Evolutionary conservation across 2,329 filamentous ascomycete genomes (phyloP).

Genomic region (Ilyonectria mors-panacis): DNA sequence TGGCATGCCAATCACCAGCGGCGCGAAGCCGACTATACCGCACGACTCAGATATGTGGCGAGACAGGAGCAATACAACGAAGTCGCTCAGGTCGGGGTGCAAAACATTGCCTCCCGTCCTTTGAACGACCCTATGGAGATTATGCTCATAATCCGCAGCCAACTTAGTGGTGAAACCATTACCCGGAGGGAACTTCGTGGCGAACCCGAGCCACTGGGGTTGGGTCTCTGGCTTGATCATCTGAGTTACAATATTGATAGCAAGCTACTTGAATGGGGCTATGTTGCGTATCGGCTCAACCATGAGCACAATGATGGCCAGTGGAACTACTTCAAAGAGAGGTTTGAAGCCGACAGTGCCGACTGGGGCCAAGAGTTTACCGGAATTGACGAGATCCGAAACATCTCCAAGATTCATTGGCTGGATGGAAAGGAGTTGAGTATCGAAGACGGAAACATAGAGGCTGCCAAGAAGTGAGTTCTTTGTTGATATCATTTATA

Average conservation of each 20-base stretch:
- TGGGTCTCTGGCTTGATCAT: neutral
- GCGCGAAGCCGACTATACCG: neutral
- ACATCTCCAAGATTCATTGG: neutral
- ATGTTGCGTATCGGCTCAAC: neutral
- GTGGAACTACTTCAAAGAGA: neutral
- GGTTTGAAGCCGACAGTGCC: neutral
- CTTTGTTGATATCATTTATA: neutral
- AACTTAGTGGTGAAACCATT: neutral
- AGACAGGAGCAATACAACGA: neutral
- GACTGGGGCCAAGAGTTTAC: neutral
- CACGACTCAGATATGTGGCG: neutral
- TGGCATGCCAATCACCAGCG: neutral
- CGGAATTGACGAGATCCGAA: neutral
- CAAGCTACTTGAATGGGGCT: neutral
- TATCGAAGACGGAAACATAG: slow-evolving; percentile 1
- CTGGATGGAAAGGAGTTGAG: neutral
- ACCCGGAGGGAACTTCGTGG: neutral
- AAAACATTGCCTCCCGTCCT: neutral
- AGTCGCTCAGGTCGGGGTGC: no score
- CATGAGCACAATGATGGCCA: neutral
- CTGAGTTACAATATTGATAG: neutral
- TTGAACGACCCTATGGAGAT: neutral
- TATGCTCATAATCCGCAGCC: neutral
- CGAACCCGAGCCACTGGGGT: neutral
- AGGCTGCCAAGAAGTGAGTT: neutral